phyloP scores from a whole-genome alignment of 306 rosid genomes.

The Prinsepia uniflora region DNA sequence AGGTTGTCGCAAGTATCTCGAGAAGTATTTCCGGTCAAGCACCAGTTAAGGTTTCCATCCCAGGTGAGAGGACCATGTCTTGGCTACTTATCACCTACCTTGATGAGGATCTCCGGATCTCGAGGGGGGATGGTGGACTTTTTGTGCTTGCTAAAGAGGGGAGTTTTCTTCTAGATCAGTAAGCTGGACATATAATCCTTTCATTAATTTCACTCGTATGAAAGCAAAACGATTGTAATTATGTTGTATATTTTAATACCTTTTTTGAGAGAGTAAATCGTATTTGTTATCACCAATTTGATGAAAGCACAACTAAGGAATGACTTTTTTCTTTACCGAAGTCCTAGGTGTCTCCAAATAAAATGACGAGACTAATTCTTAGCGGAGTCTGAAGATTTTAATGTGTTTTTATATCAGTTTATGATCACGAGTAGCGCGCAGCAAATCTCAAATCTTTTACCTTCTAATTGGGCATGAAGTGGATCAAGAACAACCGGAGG shows the following conservation, averaged over 20 bases:
- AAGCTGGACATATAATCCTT: conserved; percentile 16
- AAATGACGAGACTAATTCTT: too few relatives aligned
- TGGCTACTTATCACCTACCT: conserved; percentile 90
- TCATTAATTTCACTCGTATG: not conserved
- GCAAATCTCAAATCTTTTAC: too few relatives aligned
- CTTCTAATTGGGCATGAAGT: too few relatives aligned
- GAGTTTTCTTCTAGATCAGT: conserved; percentile 62
- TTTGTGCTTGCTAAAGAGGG: conserved; percentile 87
- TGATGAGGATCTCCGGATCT: conserved; percentile 77
- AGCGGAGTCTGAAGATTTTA: too few relatives aligned
- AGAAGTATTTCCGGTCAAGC: conserved; percentile 75
- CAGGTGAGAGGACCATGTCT: conserved; percentile 76
- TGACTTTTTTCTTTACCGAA: too few relatives aligned
- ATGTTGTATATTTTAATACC: conserved; percentile 18
- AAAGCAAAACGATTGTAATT: conserved; percentile 15
- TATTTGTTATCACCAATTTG: not conserved
- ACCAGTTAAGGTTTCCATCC: conserved; percentile 77
- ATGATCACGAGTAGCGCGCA: too few relatives aligned
- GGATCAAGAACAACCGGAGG: too few relatives aligned
- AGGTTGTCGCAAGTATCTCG: conserved; percentile 49
- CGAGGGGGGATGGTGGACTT: conserved; percentile 95
- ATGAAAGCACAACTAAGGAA: too few relatives aligned
- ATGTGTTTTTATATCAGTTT: too few relatives aligned
- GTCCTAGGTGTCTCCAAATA: too few relatives aligned
- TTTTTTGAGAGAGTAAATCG: not conserved